Conservation (phyloP, 805 yeast species). For the Starmerella bombi region DNA sequence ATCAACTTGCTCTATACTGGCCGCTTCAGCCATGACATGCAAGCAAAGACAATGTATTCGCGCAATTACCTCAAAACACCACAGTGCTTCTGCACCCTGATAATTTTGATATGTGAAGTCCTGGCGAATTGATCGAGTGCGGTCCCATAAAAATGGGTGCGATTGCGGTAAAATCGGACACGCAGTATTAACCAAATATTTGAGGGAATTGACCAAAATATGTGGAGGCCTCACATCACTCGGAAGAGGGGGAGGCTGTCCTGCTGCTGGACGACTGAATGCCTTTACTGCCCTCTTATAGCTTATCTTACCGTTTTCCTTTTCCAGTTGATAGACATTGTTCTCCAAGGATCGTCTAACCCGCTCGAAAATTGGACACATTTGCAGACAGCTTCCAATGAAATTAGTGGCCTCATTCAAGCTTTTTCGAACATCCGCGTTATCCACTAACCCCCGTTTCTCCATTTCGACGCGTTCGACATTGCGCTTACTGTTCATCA, state of each 20-base stretch:
- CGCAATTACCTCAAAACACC: conserved; percentile 83
- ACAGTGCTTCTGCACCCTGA: conserved; percentile 84
- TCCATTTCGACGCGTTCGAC: conserved; percentile 71
- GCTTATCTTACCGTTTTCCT: conserved; percentile 46
- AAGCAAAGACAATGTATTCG: conserved; percentile 70
- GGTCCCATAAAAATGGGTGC: conserved; percentile 90
- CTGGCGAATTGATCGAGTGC: conserved; percentile 91
- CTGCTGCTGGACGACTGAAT: conserved; percentile 93
- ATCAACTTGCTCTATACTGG: conserved; percentile 35
- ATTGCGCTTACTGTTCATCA: conserved; percentile 56
- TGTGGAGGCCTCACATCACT: conserved; percentile 94
- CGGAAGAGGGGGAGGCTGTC: conserved; percentile 94
- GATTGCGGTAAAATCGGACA: conserved; percentile 62
- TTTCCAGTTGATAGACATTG: conserved; percentile 69
- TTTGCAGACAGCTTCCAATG: conserved; percentile 76
- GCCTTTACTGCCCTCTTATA: conserved; percentile 65
- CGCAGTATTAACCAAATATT: conserved; percentile 54
- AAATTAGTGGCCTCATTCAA: conserved; percentile 80
- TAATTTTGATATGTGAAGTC: conserved; percentile 94
- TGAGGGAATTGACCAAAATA: conserved; percentile 49
- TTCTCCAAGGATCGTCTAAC: conserved; percentile 77
- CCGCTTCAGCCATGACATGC: conserved; percentile 66
- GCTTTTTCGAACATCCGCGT: conserved; percentile 66
- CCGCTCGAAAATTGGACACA: conserved; percentile 93
- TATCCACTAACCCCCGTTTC: conserved; percentile 66